Conservation (phyloP, 1,284 basidiomycete genomes). For the Malassezia vespertilionis region DNA sequence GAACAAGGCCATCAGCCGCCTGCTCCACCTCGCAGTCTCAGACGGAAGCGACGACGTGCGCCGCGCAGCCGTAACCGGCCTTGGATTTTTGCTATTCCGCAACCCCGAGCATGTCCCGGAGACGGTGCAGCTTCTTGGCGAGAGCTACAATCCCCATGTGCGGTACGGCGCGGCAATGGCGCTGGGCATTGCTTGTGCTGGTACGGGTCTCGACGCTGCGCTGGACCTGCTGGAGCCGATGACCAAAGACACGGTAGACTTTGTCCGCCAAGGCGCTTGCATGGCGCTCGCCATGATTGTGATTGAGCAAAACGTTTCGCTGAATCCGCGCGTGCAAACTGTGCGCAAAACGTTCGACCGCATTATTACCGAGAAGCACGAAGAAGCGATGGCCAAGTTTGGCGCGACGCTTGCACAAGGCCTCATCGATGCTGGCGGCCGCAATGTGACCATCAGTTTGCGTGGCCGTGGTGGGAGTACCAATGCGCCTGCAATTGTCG, state of each 20-base stretch:
- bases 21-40: slow-evolving; percentile 44
- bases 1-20: slow-evolving; percentile 43
- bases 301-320: slow-evolving; percentile 44
- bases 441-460: slow-evolving; percentile 45
- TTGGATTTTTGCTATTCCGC: slow-evolving; percentile 47
- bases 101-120: slow-evolving; percentile 46
- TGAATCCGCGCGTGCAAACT: slow-evolving; percentile 40
- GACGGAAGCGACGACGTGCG: slow-evolving; percentile 47
- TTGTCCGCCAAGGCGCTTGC: slow-evolving; percentile 46
- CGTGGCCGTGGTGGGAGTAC: slow-evolving; percentile 38
- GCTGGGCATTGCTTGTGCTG: slow-evolving; percentile 45
- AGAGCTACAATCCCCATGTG: slow-evolving; percentile 47
- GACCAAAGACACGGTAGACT: slow-evolving; percentile 47
- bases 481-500: slow-evolving; percentile 47
- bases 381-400: slow-evolving; percentile 48
- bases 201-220: slow-evolving; percentile 45
- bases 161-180: slow-evolving; percentile 47
- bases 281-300: slow-evolving; percentile 45
- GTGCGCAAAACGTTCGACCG: slow-evolving; percentile 42
- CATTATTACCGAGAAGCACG: slow-evolving; percentile 46
- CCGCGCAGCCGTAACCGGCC: slow-evolving; percentile 41
- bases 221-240: slow-evolving; percentile 45
- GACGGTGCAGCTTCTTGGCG: slow-evolving; percentile 46
- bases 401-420: slow-evolving; percentile 45
- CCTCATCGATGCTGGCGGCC: slow-evolving; percentile 43